Evolutionary conservation across 1,284 basidiomycete species (phyloP), one percentile per base, ranked within the genome.

Genomic region (Leccinum fallax): DNA sequence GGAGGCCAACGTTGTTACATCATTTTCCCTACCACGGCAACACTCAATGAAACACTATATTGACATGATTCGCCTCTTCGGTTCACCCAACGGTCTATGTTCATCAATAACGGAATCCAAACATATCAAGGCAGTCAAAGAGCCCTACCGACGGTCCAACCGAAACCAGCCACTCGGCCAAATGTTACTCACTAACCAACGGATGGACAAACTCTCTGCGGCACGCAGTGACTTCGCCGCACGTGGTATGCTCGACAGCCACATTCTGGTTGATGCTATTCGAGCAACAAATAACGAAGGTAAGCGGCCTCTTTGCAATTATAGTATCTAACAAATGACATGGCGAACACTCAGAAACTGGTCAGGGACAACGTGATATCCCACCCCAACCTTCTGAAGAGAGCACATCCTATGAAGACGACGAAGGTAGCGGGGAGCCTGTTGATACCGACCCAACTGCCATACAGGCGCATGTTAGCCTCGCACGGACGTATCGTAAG

Each of bases 21-120:
- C 30, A 3, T 57, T 57, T 13, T 55, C 10, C 3, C 56, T 57
- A 2, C 32, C 32, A 9, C 11, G 4, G 7, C 56, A 57, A 28
- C 57, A 58, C 2, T 58, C 51, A 0, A 57, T 57, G 32, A 57
- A 54, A 7, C 56, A 57, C 8, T 57, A 57, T 10, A 2, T 36
- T 3, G 9, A 57, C 7, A 57, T 57, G 49, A 57, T 57, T 13
- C 9, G 4, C 8, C 32, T 16, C 2, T 57, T 57, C 6, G 10
- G 49, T 19, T 16, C 19, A 4, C 32, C 56, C 0, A 57, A 57
- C 6, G 60, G 52, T 21, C 19, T 53, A 2, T 53, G 19, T 3
- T 53, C 28, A 1, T 53, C n/a, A 11, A 53, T 53, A 16, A 53
- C 26, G 10, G 28, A 53, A 28, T 53, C 26, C 2, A 53, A 53